Evolutionary conservation across 2,329 filamentous ascomycete species (phyloP).

Genomic region (Curvularia eragrostidis): DNA sequence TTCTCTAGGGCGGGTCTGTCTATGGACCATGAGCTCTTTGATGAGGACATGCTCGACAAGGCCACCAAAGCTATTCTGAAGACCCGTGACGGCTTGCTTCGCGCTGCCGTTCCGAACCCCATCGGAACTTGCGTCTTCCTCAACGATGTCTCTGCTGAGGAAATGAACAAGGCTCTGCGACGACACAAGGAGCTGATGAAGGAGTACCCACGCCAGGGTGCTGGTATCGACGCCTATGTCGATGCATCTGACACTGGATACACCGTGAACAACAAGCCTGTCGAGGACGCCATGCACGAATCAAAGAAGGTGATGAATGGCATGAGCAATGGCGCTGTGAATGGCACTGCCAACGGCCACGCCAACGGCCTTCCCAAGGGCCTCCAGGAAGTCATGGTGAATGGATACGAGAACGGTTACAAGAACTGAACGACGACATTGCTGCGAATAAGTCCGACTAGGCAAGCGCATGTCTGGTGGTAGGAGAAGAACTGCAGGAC

Average conservation of each 20-base stretch:
- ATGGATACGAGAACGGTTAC: conserved; percentile 42
- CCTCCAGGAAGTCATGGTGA: conserved; percentile 37
- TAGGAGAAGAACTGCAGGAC: conserved; percentile 11
- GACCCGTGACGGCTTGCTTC: conserved; percentile 71
- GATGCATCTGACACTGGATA: conserved; percentile 73
- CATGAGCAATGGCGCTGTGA: conserved; percentile 32
- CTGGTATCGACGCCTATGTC: conserved; percentile 72
- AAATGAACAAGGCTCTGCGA: conserved; percentile 66
- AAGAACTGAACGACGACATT: conserved; percentile 34
- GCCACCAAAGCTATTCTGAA: conserved; percentile 73
- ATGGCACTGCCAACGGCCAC: conserved; percentile 30
- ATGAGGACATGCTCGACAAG: conserved; percentile 69
- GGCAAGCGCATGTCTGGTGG: conserved; percentile 18
- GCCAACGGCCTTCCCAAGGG: conserved; percentile 28
- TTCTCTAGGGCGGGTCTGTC: conserved; percentile 74
- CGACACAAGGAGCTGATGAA: conserved; percentile 70
- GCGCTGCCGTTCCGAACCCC: conserved; percentile 72
- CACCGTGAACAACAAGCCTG: conserved; percentile 55
- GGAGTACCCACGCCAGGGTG: conserved; percentile 67
- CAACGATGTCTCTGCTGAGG: conserved; percentile 68
- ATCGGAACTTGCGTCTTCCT: conserved; percentile 72
- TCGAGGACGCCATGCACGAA: conserved; percentile 39
- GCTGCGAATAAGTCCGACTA: conserved; percentile 22
- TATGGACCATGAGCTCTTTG: conserved; percentile 73
- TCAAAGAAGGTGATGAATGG: conserved; percentile 33